Conservation (phyloP, 2,329 filamentous ascomycete genomes). For the Microdochium bolleyi region DNA sequence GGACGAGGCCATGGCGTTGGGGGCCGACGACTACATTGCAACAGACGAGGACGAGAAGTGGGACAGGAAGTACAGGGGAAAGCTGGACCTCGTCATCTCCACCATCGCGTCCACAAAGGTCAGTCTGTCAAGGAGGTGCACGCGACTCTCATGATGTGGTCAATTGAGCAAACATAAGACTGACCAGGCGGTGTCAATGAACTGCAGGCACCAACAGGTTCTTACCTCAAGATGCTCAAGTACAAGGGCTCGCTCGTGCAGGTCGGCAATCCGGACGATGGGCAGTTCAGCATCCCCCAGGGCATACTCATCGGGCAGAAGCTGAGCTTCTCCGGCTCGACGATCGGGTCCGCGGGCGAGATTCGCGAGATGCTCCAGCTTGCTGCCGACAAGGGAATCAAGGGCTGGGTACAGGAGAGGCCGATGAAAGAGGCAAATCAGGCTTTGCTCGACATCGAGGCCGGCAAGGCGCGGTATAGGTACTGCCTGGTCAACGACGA, state of each 20-base stretch:
- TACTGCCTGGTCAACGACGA: conserved; percentile 5
- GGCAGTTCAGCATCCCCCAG: conserved; percentile 5
- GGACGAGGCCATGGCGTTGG: conserved; percentile 40
- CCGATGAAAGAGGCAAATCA: conserved; percentile 36
- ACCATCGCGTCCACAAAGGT: conserved; percentile 33
- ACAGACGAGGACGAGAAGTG: conserved; percentile 40
- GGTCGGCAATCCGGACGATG: conserved; percentile 54
- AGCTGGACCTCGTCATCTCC: conserved; percentile 44
- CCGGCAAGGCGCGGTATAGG: conserved; percentile 3
- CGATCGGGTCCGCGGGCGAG: conserved; percentile 33
- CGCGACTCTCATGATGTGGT: too few relatives aligned
- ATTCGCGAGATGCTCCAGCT: conserved; percentile 43
- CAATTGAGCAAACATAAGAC: too few relatives aligned
- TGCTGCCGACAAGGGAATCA: conserved; percentile 36
- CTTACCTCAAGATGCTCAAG: conserved; percentile 50
- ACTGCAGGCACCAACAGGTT: conserved; percentile 42
- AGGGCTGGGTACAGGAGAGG: conserved; percentile 39
- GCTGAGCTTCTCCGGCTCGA: conserved; percentile 30
- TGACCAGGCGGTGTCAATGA: background rate
- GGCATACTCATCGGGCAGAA: conserved; percentile 33
- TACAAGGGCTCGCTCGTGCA: conserved; percentile 53
- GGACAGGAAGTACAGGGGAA: conserved; percentile 36
- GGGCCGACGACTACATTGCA: conserved; percentile 28
- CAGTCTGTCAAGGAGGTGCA: too few relatives aligned
- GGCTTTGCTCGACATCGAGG: conserved; percentile 4